A percentile compares a stretch with the other conserved stretches of the same genome.
phyloP scores from a whole-genome alignment of 345 rosid species.

The Turnera subulata region DNA sequence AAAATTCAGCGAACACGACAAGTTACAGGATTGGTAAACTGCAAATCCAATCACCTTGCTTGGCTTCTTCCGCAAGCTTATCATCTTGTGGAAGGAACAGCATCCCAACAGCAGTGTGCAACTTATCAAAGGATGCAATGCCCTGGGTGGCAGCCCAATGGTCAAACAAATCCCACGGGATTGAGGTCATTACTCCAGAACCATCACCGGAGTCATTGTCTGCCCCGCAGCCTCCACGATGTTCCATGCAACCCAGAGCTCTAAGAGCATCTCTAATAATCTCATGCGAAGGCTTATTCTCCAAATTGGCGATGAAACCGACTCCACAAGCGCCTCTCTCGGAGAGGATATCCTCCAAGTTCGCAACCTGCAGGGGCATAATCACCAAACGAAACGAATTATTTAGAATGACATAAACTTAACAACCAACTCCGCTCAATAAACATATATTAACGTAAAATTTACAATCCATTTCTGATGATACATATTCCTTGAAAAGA shows the following conservation, averaged over 20 bases:
- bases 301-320: constrained; percentile 97
- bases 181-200: constrained; percentile 92
- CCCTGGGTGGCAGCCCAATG: constrained; percentile 78
- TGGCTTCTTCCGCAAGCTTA: constrained; percentile 58
- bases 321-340: constrained; percentile 99
- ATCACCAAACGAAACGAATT: no score
- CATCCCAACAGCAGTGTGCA: constrained; percentile 96
- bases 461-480: no score
- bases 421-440: neutral
- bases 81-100: constrained; percentile 76
- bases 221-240: constrained; percentile 99
- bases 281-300: constrained; percentile 78
- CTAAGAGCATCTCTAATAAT: constrained; percentile 74
- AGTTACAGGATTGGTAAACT: neutral
- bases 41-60: constrained; percentile 52
- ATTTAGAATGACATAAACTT: neutral
- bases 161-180: constrained; percentile 88
- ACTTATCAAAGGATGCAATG: constrained; percentile 66
- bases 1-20: no score
- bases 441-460: no score
- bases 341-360: constrained; percentile 78
- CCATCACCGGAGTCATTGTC: constrained; percentile 99
- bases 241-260: constrained; percentile 99
- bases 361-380: constrained; percentile 63
- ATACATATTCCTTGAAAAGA: no score